Evolutionary conservation across 192 early-diverging fungal genomes (phyloP).

Genomic region (Coemansia sp.): DNA sequence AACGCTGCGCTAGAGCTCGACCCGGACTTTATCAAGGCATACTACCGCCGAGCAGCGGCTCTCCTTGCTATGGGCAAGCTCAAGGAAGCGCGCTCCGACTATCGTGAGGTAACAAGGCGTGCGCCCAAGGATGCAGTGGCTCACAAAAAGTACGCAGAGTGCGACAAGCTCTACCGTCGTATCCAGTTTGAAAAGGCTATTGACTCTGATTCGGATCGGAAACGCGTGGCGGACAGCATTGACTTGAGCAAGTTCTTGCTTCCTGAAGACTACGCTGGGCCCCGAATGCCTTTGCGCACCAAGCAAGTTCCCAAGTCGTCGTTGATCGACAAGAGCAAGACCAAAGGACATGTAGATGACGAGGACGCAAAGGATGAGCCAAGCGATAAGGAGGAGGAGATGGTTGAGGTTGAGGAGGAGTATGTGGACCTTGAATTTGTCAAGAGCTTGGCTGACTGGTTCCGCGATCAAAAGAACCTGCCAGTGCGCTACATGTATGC

Average conservation of each 20-base stretch:
- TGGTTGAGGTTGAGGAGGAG: conserved; percentile 58
- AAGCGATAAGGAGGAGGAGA: conserved; percentile 10
- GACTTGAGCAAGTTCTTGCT: conserved; percentile 56
- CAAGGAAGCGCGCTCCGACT: conserved; percentile 78
- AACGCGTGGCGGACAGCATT: conserved; percentile 51
- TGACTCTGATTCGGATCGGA: conserved; percentile 46
- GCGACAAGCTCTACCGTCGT: conserved; percentile 85
- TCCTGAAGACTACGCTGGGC: conserved; percentile 80
- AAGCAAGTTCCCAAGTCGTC: conserved; percentile 8
- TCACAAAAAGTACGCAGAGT: conserved; percentile 73
- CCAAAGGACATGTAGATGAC: neutral
- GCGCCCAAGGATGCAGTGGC: conserved; percentile 80
- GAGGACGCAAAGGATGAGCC: neutral
- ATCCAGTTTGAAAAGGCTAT: conserved; percentile 95
- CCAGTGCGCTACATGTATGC: conserved; percentile 84
- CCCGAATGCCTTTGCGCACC: conserved; percentile 58
- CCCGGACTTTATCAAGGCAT: conserved; percentile 83
- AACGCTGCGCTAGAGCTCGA: conserved; percentile 80
- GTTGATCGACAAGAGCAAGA: neutral
- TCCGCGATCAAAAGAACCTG: conserved; percentile 87
- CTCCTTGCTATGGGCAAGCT: conserved; percentile 83
- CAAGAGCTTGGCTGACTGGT: conserved; percentile 66
- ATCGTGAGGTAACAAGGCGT: conserved; percentile 68
- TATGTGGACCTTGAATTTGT: conserved; percentile 79
- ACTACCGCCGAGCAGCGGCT: conserved; percentile 89